Conservation (phyloP, 164 flowering plant genomes). For the Stephania yunnanensis region DNA sequence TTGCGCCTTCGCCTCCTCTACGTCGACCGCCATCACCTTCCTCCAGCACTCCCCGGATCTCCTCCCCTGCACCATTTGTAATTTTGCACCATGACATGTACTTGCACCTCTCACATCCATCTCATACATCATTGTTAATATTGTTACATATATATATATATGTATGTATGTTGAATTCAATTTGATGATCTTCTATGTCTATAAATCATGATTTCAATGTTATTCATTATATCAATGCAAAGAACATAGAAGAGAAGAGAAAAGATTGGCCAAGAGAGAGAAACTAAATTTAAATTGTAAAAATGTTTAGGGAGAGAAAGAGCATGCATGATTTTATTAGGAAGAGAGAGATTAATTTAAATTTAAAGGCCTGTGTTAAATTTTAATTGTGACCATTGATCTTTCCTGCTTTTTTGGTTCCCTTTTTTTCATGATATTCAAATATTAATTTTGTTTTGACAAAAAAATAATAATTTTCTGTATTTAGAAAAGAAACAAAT, state of each 20-base stretch:
- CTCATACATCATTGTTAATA: background rate
- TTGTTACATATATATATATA: background rate
- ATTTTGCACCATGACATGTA: background rate
- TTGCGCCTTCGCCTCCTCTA: constrained; percentile 53
- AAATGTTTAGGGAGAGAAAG: background rate
- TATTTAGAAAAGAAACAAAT: background rate
- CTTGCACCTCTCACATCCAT: background rate
- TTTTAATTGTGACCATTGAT: background rate
- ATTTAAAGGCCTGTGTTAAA: background rate
- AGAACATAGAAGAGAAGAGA: background rate
- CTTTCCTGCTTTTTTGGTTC: background rate
- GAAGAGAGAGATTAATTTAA: background rate
- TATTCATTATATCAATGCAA: background rate
- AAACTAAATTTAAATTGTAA: background rate
- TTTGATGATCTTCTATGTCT: background rate
- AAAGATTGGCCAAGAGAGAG: background rate
- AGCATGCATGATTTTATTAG: background rate
- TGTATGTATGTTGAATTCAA: background rate
- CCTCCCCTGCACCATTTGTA: background rate
- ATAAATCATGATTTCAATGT: background rate
- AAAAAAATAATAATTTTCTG: too few relatives aligned
- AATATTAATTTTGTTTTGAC: background rate
- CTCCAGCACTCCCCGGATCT: constrained; percentile 14
- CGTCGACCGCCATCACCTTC: constrained; percentile 29
- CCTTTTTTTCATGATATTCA: background rate